Evolutionary conservation across 2,329 filamentous ascomycete species (phyloP), one percentile per base, ranked within the genome.

Genomic region (Xylaria arbuscula): DNA sequence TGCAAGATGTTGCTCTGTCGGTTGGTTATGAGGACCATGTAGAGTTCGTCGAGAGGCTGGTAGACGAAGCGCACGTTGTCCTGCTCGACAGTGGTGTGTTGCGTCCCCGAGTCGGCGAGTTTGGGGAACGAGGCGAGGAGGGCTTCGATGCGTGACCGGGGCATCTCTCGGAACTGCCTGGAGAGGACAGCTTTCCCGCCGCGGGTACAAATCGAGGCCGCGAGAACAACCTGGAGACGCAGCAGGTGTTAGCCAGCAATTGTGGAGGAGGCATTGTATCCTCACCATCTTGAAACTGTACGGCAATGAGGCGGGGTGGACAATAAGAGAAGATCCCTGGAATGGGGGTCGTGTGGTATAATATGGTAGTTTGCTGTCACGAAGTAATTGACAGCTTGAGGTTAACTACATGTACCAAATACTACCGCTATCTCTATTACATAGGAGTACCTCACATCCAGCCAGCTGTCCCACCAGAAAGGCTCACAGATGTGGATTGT

Each of bases 51-150:
- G 72, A 99, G 88, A 69, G 96, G 97, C 81, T 99, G 96, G 86
- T 99, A 99, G 67, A 99, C 96, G 80, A 98, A 99, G 84, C 96
- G 95, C 78, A 99, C 96, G 85, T 97, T 98, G 85, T 99, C 97
- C 83, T 98, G 94, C 83, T 99, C 96, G 77, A 98, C 94, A 6
- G 93, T 99, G 34, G 96, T 99, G 82, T 99, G 96, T 83, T 99
- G 96, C 61, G 94, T 98, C 70, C 94, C 93, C 71, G 93, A 94
- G 81, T 98, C 94, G 77, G 96, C 94, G 67, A 98, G 92, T 84
- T 99, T 99, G 64, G 96, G 97, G 80, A 99, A 98, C 10, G 95
- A 97, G 72, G 97, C 96, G 66, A 99, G 91, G 66, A 99, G 90
- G 65, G 93, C 96, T 86, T 99, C 97, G 79, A 99, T 94, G 79